These are phyloP conservation scores for Gaeumannomyces sp. DNA, from an alignment of 2,329 filamentous ascomycete genomes.

Conservation along the genomic window DNA sequence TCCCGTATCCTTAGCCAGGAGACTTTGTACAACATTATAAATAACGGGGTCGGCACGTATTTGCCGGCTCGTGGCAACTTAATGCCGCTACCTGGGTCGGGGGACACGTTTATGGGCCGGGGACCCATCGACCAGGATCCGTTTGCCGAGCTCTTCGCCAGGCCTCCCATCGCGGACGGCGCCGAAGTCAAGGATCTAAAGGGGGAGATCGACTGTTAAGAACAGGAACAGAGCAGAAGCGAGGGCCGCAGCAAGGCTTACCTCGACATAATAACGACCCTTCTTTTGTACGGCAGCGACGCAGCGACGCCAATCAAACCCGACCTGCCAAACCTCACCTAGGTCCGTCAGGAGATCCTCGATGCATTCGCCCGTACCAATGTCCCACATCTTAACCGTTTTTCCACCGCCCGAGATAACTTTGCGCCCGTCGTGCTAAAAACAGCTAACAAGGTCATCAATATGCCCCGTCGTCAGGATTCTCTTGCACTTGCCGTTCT, in stretches of 20 bases:
- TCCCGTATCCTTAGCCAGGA: too few relatives aligned
- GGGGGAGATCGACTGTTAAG: slow-evolving; percentile 24
- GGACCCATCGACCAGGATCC: slow-evolving; percentile 60
- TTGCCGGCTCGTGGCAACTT: too few relatives aligned
- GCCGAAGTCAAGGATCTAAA: slow-evolving; percentile 91
- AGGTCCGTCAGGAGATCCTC: slow-evolving; percentile 89
- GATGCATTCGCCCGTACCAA: slow-evolving; percentile 83
- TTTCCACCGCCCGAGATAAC: slow-evolving; percentile 94
- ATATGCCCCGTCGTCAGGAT: slow-evolving; percentile 90
- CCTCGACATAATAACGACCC: slow-evolving; percentile 90
- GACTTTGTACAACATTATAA: too few relatives aligned
- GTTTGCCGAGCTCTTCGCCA: slow-evolving; percentile 67
- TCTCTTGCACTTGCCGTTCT: slow-evolving; percentile 83
- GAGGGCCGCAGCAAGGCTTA: slow-evolving; percentile 36
- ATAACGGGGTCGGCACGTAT: too few relatives aligned
- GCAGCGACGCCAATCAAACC: slow-evolving; percentile 90
- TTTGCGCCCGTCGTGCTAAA: slow-evolving; percentile 94
- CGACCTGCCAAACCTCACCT: slow-evolving; percentile 98
- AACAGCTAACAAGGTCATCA: slow-evolving; percentile 77
- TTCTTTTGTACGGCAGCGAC: slow-evolving; percentile 95
- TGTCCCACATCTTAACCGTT: slow-evolving; percentile 98
- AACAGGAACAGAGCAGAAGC: neutral
- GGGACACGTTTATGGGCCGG: slow-evolving; percentile 35
- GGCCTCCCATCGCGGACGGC: slow-evolving; percentile 83
- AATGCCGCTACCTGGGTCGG: too few relatives aligned